Percentiles rank a stretch among this genome's conserved stretches.
phyloP scores from a whole-genome alignment of 768 basidiomycete genomes.

The Lactarius evosmus region DNA sequence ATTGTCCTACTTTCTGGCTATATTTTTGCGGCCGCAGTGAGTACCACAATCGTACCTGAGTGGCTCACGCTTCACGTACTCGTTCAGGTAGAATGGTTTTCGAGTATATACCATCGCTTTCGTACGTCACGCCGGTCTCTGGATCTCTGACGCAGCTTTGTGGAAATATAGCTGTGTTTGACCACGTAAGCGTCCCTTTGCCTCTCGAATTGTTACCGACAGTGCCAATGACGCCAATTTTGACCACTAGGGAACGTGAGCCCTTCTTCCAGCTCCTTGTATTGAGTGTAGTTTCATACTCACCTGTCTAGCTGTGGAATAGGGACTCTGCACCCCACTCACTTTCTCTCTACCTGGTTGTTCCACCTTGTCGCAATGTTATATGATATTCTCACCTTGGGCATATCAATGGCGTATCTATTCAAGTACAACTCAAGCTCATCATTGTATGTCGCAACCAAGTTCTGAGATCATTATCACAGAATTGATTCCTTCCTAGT shows the following conservation, averaged over 20 bases:
- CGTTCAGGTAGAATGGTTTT: constrained; percentile 52
- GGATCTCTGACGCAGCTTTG: constrained; percentile 1
- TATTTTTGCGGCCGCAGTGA: constrained; percentile 43
- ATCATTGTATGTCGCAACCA: constrained; percentile 31
- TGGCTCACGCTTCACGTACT: background rate
- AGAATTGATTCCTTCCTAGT: constrained; percentile 13
- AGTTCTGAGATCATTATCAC: background rate
- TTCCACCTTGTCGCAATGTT: constrained; percentile 57
- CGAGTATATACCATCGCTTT: constrained; percentile 48
- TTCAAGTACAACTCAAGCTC: too few relatives aligned
- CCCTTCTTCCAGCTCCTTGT: background rate
- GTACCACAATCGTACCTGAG: constrained; percentile 31
- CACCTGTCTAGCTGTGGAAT: constrained; percentile 44
- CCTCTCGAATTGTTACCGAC: background rate
- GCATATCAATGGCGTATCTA: too few relatives aligned
- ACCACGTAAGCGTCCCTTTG: background rate
- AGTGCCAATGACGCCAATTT: background rate
- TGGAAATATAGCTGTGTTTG: constrained; percentile 17
- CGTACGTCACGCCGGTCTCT: constrained; percentile 38
- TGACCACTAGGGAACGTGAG: constrained; percentile 37
- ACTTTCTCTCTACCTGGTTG: constrained; percentile 45
- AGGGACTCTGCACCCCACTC: constrained; percentile 30
- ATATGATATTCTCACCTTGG: constrained; percentile 53
- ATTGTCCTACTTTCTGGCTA: constrained; percentile 41
- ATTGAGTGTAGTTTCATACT: background rate